Percentiles rank a stretch among this genome's conserved stretches.
phyloP scores from a whole-genome alignment of 2,329 filamentous ascomycete genomes.

The Exophiala sideris region DNA sequence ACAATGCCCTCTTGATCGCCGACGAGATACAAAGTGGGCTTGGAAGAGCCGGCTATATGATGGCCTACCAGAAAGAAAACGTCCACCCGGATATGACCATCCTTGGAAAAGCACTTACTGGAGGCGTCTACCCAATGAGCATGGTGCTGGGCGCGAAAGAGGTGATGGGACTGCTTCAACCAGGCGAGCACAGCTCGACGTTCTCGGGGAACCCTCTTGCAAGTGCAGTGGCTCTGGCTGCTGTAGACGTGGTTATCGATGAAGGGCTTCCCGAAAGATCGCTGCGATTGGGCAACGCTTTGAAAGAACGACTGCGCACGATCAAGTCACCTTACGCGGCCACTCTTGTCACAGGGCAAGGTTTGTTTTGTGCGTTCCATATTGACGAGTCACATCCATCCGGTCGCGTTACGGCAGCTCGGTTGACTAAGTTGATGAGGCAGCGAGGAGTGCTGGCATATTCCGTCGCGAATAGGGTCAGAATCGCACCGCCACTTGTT shows the following conservation, averaged over 20 bases:
- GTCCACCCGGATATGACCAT: constrained; percentile 85
- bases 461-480: background rate
- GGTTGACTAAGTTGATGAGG: background rate
- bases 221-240: background rate
- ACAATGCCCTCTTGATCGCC: constrained; percentile 61
- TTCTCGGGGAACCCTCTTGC: constrained; percentile 4
- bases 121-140: constrained; percentile 7
- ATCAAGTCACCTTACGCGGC: background rate
- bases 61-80: constrained; percentile 93
- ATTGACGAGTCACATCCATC: background rate
- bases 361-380: background rate
- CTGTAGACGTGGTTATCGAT: constrained; percentile 3
- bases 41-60: constrained; percentile 87
- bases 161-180: constrained; percentile 1
- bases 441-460: background rate
- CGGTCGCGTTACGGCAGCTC: background rate
- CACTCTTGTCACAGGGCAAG: background rate
- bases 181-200: constrained; percentile 1
- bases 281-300: background rate
- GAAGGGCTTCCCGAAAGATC: background rate
- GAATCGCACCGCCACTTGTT: background rate
- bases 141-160: background rate
- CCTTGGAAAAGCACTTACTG: constrained; percentile 45
- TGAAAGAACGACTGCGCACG: background rate
- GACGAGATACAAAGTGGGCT: constrained; percentile 92